These are phyloP conservation scores for Diaporthe citriasiana DNA, from an alignment of 2,329 filamentous ascomycete species.

Conservation along the genomic window DNA sequence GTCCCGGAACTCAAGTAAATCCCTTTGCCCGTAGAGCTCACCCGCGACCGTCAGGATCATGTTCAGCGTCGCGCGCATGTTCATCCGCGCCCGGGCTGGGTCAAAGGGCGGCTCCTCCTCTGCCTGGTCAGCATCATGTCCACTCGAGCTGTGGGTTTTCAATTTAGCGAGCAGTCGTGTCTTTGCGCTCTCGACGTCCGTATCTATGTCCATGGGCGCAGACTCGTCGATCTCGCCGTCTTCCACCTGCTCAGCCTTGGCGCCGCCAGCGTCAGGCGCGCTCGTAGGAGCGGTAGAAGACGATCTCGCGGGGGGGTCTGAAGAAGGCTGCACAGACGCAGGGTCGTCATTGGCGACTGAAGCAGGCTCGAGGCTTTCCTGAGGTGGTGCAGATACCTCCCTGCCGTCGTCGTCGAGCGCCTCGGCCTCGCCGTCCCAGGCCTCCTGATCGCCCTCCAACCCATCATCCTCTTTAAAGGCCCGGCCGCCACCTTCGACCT, in stretches of 20 bases:
- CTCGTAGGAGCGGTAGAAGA: slow-evolving; percentile 50
- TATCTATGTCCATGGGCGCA: slow-evolving; percentile 47
- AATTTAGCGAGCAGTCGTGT: slow-evolving; percentile 63
- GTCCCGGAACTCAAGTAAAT: slow-evolving; percentile 82
- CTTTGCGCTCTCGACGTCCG: slow-evolving; percentile 63
- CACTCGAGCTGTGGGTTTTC: slow-evolving; percentile 45
- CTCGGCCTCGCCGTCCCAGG: slow-evolving; percentile 56
- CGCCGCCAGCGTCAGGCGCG: slow-evolving; percentile 46
- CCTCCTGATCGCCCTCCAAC: slow-evolving; percentile 57
- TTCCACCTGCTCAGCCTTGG: slow-evolving; percentile 50
- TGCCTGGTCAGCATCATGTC: slow-evolving; percentile 46
- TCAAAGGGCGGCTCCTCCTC: slow-evolving; percentile 48
- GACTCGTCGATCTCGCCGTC: slow-evolving; percentile 56
- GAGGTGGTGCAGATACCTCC: slow-evolving; percentile 31
- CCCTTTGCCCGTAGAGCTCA: slow-evolving; percentile 90
- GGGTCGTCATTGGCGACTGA: slow-evolving; percentile 16
- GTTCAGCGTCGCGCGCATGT: slow-evolving; percentile 81
- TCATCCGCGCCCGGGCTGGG: slow-evolving; percentile 57
- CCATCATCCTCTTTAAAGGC: slow-evolving; percentile 60
- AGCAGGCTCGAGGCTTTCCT: neutral
- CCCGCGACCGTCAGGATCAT: slow-evolving; percentile 92
- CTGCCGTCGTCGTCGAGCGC: slow-evolving; percentile 52
- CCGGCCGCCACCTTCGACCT: slow-evolving; percentile 54
- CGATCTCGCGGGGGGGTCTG: slow-evolving; percentile 4
- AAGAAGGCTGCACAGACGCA: slow-evolving; percentile 13